Evolutionary conservation across 331 rosid species (phyloP), one percentile per base, ranked within the genome.

Genomic region (Pyrus hybrid): DNA sequence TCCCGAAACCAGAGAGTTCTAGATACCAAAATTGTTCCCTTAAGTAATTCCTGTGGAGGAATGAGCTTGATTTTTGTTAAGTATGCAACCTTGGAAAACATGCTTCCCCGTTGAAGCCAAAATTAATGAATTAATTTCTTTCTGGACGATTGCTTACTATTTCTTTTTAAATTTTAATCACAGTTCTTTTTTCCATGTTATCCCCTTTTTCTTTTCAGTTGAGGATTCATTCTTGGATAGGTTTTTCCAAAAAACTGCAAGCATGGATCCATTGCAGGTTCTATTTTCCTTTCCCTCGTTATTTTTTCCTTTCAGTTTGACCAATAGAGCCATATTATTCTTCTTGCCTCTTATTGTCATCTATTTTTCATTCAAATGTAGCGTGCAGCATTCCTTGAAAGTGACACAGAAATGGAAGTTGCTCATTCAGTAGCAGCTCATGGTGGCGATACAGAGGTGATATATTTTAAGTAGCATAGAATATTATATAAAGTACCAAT

Each of bases 371-470:
- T 75, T 21, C 33, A 54, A 70, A 61, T 80, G 72, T 73, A 95
- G 99, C 96, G 99, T 5, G 99, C 97, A n/a, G 83, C 67, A 68
- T 92, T 88, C 88, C 93, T 92, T 13, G 99, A 89, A 90, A 87
- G 81, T 54, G 97, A 92, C 80, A 83, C 66, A 25, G 97, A 95
- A 80, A 89, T 95, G 93, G 99, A 95, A 86, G 91, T 74, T 75
- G 98, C 99, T 79, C 98, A 95, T 86, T 81, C 91, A 9, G 87
- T 91, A 22, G 99, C 99, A 33, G 99, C 98, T 58, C 87, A 74
- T 85, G 93, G 87, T 79, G 99, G 99, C 29, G 98, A 95, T 43
- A 95, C 99, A 21, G 85, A 87, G 84, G 99, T 92, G 81, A 73
- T 70, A 47, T 79, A 29, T 43, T 57, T 20, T 29, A 66, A 51